These are phyloP conservation scores for Alternaria triticina DNA, from an alignment of 2,329 filamentous ascomycete genomes.

Conservation along the genomic window DNA sequence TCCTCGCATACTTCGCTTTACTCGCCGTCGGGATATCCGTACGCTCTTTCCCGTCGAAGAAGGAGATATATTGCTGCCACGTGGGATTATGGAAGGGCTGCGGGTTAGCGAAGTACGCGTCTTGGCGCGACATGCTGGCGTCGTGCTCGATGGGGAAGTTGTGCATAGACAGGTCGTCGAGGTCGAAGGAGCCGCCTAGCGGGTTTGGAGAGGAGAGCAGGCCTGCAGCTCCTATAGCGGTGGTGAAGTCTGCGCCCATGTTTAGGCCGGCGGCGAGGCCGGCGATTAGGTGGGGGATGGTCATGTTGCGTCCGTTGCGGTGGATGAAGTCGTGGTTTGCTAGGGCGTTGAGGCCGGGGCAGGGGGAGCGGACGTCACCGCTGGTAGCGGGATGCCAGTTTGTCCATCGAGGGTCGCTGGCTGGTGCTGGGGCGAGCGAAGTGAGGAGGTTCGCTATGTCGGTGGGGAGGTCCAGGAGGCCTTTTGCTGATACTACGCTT, in stretches of 20 bases:
- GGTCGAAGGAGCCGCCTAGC: constrained; percentile 23
- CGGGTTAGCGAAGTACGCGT: constrained; percentile 7
- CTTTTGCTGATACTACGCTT: not conserved
- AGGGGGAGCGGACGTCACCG: constrained; percentile 24
- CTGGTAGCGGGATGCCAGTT: constrained; percentile 12
- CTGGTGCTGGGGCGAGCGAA: constrained; percentile 12
- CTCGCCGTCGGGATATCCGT: constrained; percentile 19
- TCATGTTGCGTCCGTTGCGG: constrained; percentile 19
- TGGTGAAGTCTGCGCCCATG: constrained; percentile 25
- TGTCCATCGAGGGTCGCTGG: constrained; percentile 20
- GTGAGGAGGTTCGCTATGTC: constrained; percentile 14
- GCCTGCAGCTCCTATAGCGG: constrained; percentile 15
- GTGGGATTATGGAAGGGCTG: constrained; percentile 9
- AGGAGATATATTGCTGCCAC: constrained; percentile 21
- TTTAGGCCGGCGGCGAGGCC: constrained; percentile 24
- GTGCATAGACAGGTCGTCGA: constrained; percentile 19
- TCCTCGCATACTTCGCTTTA: constrained; percentile 17
- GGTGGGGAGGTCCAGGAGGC: constrained; percentile 11
- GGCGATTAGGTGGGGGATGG: constrained; percentile 20
- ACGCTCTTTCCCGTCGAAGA: constrained; percentile 13
- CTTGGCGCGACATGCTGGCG: constrained; percentile 23
- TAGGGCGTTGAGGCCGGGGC: constrained; percentile 22
- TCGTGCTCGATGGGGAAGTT: constrained; percentile 33
- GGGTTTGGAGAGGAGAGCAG: constrained; percentile 22
- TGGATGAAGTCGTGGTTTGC: constrained; percentile 29